Conservation (phyloP, 805 yeast genomes). For the Cyberlindnera nakhonratchasimensis region DNA sequence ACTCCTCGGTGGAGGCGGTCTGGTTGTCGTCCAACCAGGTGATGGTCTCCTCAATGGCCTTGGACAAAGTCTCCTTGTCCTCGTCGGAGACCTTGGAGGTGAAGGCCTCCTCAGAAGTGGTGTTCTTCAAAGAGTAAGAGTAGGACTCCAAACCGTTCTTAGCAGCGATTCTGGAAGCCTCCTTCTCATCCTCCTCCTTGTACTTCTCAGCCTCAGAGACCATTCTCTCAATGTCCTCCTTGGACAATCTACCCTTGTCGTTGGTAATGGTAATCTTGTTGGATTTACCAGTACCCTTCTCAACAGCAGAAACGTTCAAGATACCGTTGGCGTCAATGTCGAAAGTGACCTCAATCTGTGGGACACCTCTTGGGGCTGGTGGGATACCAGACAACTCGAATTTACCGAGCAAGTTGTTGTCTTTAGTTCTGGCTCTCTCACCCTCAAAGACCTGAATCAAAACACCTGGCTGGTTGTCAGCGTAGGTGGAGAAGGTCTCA, state of each 20-base stretch:
- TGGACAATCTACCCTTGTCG: conserved; percentile 97
- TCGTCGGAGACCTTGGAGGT: conserved; percentile 74
- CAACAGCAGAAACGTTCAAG: conserved; percentile 92
- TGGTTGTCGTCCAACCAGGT: conserved; percentile 92
- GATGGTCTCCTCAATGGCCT: conserved; percentile 82
- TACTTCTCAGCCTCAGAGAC: conserved; percentile 96
- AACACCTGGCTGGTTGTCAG: conserved; percentile 99
- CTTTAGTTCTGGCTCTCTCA: conserved; percentile 95
- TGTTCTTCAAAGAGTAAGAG: conserved; percentile 88
- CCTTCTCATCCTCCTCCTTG: conserved; percentile 95
- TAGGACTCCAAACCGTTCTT: conserved; percentile 95
- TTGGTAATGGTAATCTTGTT: conserved; percentile 97
- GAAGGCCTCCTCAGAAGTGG: conserved; percentile 69
- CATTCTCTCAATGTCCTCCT: conserved; percentile 98
- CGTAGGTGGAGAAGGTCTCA: conserved; percentile 92
- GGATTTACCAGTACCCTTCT: conserved; percentile 98
- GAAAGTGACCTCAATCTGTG: conserved; percentile 96
- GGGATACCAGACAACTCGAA: conserved; percentile 96
- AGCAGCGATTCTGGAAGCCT: conserved; percentile 87
- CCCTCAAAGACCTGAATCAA: conserved; percentile 96
- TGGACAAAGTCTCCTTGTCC: conserved; percentile 64
- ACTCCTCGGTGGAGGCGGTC: conserved; percentile 91
- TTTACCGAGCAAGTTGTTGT: conserved; percentile 95
- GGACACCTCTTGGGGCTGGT: conserved; percentile 98
- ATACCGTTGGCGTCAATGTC: conserved; percentile 98